Base-by-base conservation (phyloP, 345 rosid species). In the Populus pruinosa region DNA sequence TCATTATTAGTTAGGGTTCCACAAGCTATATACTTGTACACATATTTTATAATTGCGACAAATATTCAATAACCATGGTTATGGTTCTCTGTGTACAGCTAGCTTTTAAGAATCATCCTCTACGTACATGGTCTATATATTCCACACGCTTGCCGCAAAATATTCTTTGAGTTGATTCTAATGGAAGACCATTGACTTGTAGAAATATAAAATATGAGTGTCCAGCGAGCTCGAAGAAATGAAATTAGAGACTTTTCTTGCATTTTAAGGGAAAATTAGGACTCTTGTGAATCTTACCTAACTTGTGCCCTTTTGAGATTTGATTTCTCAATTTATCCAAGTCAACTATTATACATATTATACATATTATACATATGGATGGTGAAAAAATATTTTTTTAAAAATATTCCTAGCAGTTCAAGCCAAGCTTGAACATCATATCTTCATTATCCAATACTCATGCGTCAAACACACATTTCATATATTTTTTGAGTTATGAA, bases 221-320 rank as follows among this genome's bases (percentile, higher is more conserved):
- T 25, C 76, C 39, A 73, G 56, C 14, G 14, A 44, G 23, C 36
- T 43, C 44, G 5, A 11, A 38, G 43, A 25, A 39, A 6, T 76
- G 23, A 38, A 41, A 29, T 38, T 44, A 8, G 36, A 29, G 31
- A 10, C 29, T 2, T 43, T 73, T 21, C 31, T 36, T 39, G 21
- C 69, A 29, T 31, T 65, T 65, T 25, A 12, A 25, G 31, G 67
- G 64, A 10, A 41, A 25, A 16, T 38, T 2, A 25, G 47, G 9
- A 41, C 29, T 39, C 20, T 27, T 29, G 53, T 70, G 80, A n/a
- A 29, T 44, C 74, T 62, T 29, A 35, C 80, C 80, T 62, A 77
- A 62, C 80, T 70, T 69, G 0, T 50, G 16, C 27, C 27, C 21
- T 8, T 61, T 21, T 43, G 29, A 59, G 5, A 21, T 3, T 56